Percentiles rank a stretch among this genome's conserved stretches.
These are phyloP conservation scores for Solanum chiquidenum DNA, from an alignment of 257 asterid genomes.

Conservation along the genomic window DNA sequence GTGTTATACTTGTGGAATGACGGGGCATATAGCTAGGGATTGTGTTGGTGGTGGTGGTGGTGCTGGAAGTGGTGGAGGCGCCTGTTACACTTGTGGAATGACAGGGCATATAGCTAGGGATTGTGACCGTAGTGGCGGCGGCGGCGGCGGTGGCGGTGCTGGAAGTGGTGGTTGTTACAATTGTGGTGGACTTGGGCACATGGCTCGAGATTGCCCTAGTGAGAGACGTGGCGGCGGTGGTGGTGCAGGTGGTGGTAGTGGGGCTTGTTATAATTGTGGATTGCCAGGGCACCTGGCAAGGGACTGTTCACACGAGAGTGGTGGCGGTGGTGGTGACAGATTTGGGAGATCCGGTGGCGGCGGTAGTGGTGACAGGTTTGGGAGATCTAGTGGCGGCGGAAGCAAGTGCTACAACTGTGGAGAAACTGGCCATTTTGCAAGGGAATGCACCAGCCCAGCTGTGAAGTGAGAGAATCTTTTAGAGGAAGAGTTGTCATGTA, in stretches of 20 bases:
- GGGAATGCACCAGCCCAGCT: constrained; percentile 38
- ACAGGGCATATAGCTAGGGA: constrained; percentile 34
- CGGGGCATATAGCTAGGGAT: background rate
- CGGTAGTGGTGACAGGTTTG: constrained; percentile 25
- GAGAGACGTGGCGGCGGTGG: constrained; percentile 11
- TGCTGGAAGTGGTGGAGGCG: background rate
- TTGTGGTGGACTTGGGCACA: constrained; percentile 52
- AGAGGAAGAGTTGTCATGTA: background rate
- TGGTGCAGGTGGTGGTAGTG: constrained; percentile 8
- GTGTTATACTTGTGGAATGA: constrained; percentile 18
- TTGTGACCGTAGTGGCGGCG: constrained; percentile 2
- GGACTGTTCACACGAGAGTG: constrained; percentile 38
- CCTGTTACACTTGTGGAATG: constrained; percentile 5
- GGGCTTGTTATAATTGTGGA: constrained; percentile 45
- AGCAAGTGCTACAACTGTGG: constrained; percentile 56
- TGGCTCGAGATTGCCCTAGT: constrained; percentile 42
- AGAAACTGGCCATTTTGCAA: constrained; percentile 54
- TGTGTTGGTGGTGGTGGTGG: background rate
- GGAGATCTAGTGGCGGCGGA: constrained; percentile 24
- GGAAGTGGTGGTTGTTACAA: constrained; percentile 37
- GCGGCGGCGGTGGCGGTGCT: background rate
- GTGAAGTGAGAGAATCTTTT: background rate
- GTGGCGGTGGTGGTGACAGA: constrained; percentile 22
- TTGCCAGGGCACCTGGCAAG: constrained; percentile 54
- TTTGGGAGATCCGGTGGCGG: constrained; percentile 32